Conservation (phyloP, 352 stramenopile species). For the Globisporangium uncinulatum region DNA sequence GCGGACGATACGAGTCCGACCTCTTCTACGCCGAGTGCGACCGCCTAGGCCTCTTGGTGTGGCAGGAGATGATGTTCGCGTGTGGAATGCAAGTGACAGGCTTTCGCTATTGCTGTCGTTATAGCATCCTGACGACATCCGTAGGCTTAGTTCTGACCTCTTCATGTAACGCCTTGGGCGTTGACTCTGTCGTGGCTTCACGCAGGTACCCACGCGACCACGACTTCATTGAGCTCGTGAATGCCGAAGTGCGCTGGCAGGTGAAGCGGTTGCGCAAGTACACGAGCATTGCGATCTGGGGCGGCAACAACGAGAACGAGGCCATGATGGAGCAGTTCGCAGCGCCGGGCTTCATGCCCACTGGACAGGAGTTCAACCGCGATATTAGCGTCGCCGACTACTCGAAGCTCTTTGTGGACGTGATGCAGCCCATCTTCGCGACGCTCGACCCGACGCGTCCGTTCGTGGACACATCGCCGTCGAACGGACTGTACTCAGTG, state of each 20-base stretch:
- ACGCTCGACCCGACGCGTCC: conserved; percentile 46
- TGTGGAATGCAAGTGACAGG: conserved; percentile 63
- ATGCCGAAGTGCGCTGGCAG: conserved; percentile 57
- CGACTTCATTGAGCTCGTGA: conserved; percentile 50
- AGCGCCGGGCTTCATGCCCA: conserved; percentile 44
- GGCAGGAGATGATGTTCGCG: conserved; percentile 90
- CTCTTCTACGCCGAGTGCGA: conserved; percentile 81
- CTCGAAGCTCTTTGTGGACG: conserved; percentile 74
- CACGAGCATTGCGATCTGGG: conserved; percentile 86
- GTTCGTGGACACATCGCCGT: conserved; percentile 86
- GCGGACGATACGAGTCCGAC: conserved; percentile 81
- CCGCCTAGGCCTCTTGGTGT: conserved; percentile 79
- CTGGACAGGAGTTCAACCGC: conserved; percentile 49
- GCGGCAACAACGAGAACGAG: conserved; percentile 90
- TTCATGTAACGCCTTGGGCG: no score
- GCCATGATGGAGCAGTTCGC: conserved; percentile 84
- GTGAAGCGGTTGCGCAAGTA: conserved; percentile 62
- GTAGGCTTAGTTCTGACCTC: no score
- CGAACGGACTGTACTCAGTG: conserved; percentile 71
- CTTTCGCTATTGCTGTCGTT: neutral
- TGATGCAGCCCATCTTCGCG: conserved; percentile 50
- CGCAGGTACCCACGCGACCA: conserved; percentile 47
- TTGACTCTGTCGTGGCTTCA: neutral
- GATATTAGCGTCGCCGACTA: conserved; percentile 78
- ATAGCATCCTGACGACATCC: no score